Conservation (phyloP, 441 rosid species). For the Omphalea diandra region DNA sequence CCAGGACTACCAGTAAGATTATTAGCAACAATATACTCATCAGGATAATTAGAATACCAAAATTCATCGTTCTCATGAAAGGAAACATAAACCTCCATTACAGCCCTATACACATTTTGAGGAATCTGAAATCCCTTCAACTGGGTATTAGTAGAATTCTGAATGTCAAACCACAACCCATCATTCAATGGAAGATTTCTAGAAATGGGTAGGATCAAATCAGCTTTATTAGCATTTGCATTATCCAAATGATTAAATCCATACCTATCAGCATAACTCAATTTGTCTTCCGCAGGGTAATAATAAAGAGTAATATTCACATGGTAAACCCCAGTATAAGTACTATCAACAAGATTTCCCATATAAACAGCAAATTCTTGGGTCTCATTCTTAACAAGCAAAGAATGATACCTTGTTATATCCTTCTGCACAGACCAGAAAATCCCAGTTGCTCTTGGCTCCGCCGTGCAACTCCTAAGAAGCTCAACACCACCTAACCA, state of each 20-base stretch:
- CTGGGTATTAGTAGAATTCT: slow-evolving; percentile 41
- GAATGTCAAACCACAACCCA: slow-evolving; percentile 81
- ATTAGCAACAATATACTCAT: slow-evolving; percentile 65
- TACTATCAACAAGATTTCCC: slow-evolving; percentile 58
- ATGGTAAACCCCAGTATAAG: slow-evolving; percentile 84
- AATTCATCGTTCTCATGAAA: slow-evolving; percentile 90
- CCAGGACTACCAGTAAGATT: slow-evolving; percentile 47
- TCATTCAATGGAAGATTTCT: slow-evolving; percentile 57
- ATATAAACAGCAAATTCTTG: slow-evolving; percentile 63
- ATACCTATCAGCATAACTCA: neutral
- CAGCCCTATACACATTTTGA: slow-evolving; percentile 78
- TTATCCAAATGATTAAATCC: slow-evolving; percentile 22
- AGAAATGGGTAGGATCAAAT: slow-evolving; percentile 81
- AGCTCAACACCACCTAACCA: slow-evolving; percentile 90
- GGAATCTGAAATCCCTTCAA: slow-evolving; percentile 57
- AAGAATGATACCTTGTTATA: slow-evolving; percentile 65
- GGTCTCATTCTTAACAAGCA: slow-evolving; percentile 52
- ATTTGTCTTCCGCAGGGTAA: slow-evolving; percentile 43
- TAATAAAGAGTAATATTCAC: slow-evolving; percentile 61
- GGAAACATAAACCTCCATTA: slow-evolving; percentile 84
- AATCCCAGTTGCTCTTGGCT: slow-evolving; percentile 68
- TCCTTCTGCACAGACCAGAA: slow-evolving; percentile 83
- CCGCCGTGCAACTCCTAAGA: slow-evolving; percentile 94
- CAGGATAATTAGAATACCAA: slow-evolving; percentile 73
- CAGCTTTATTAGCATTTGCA: slow-evolving; percentile 48